Evolutionary conservation across 371 early-diverging fungal species (phyloP).

Genomic region (Fennellomyces sp.): DNA sequence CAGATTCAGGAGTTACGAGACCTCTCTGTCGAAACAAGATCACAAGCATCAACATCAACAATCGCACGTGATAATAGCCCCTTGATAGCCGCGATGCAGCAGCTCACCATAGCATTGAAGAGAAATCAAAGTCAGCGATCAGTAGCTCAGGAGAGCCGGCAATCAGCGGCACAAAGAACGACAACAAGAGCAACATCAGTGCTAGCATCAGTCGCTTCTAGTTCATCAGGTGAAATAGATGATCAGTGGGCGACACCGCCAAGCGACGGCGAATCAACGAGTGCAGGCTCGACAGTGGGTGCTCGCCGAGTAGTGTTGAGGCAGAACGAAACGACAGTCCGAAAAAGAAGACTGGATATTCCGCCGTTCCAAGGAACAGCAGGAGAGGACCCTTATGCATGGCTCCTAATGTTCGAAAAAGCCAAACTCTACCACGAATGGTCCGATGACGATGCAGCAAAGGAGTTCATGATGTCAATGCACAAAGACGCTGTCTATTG

Average conservation of each 20-base stretch:
- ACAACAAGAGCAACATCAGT: no score
- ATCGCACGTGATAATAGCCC: not conserved
- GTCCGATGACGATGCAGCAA: not conserved
- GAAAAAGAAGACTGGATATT: not conserved
- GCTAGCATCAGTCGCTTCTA: not conserved
- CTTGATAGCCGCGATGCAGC: not conserved
- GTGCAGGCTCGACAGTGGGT: not conserved
- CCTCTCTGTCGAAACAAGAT: no score
- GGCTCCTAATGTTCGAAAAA: not conserved
- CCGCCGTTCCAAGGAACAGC: not conserved
- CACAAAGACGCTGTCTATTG: not conserved
- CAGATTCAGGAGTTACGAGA: not conserved
- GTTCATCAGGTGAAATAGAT: not conserved
- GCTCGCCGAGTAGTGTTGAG: not conserved
- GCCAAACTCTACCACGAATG: not conserved
- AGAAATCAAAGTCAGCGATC: not conserved
- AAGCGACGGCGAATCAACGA: not conserved
- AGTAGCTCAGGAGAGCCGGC: not conserved
- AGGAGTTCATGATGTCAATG: slow-evolving; percentile 2
- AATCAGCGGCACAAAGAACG: not conserved
- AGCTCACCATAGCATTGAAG: not conserved
- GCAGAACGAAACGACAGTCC: not conserved
- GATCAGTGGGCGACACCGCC: not conserved
- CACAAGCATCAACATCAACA: not conserved
- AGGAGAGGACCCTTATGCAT: not conserved